Base-by-base conservation (phyloP, 2,329 filamentous ascomycete species). In the Leptographium galeiforme region DNA sequence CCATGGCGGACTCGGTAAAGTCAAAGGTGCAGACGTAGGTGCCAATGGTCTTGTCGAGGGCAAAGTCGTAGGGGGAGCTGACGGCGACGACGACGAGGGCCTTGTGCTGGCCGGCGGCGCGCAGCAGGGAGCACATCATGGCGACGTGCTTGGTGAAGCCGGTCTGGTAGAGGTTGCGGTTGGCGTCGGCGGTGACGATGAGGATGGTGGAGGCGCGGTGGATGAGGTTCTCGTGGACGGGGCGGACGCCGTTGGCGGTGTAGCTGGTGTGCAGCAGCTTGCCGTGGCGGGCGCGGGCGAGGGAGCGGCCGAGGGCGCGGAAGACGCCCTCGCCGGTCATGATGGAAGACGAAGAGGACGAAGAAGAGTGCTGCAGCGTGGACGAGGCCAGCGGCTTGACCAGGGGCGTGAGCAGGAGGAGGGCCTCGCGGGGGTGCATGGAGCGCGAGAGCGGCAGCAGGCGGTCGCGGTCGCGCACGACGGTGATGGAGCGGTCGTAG, bases 21-120 rank as follows among this genome's bases (percentile, higher is more conserved):
- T 96, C 90, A 66, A 94, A 96, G 0, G 90, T 95, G 71, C 91
- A 96, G 43, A 97, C 78, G 62, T 96, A 96, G 1, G 90, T 95
- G 7, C 87, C 87, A 43, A 97, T 91, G 1, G 82, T 82, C 58
- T 85, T 85, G 63, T 97, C 91, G 78, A 91, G 89, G 46, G 89
- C 89, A 65, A 97, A 97, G 66, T 97, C 91, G 66, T 96, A 97
- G 0, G 91, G 91, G 1, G 90, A 96, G 68, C 89, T 95, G 60
- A 95, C 90, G 1, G 91, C 87, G 8, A 96, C 85, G 4, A 96
- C 91, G 30, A 96, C 83, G 40, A 96, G 71, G 1, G 90, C 87
- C 68, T 95, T 96, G 66, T 93, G 87, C 63, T 89, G 86, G 2
- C 86, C 86, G 14, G 78, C 79, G 8, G 84, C 81, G 8, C 82